Base-by-base conservation (phyloP, 2,329 filamentous ascomycete species). In the Cytospora piceicola region DNA sequence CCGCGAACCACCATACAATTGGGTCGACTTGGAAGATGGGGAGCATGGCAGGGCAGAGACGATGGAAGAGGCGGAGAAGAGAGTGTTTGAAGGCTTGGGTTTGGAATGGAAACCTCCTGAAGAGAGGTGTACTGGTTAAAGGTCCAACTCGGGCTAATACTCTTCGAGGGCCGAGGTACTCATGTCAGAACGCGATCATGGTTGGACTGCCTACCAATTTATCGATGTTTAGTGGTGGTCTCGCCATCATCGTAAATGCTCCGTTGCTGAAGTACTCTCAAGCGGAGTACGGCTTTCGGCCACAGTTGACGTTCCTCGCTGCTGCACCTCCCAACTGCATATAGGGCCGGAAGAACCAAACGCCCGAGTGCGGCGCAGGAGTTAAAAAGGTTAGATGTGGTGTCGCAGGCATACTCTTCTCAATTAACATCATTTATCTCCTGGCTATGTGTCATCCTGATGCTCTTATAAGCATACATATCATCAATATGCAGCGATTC, bases 71-170 rank as follows among this genome's bases (percentile, higher is more conserved):
- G 92, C 93, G 7, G 94, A 97, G 79, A 88, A 82, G 77, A 85
- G 88, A 68, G 90, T 97, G 0, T 96, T 98, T 81, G 85, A 88
- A 68, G 90, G 89, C 0, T 74, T 97, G 68, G 90, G 86, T 0
- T 77, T 97, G 67, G 82, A 83, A 56, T 93, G 87, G 83, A 82
- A 87, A 64, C 80, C 82, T 29, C 88, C 91, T 0, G 81, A 82
- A 66, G 88, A 92, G 75, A 83, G 91, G 69, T 92, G 88, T 72
- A 91, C 90, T 1, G 83, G 85, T 11, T 90, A 74, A 81, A 32
- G 53, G 20, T 42, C n/a, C 22, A n/a, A 30, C 1, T n/a, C 22
- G 55, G 55, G 22, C 12, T 49, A 29, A 15, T 17, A 55, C 24
- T 46, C 20, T 11, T 22, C 8, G n/a, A 11, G 42, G 20, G 9